These are phyloP conservation scores for Backusella luteola DNA, from an alignment of 192 early-diverging fungal species.

Conservation along the genomic window DNA sequence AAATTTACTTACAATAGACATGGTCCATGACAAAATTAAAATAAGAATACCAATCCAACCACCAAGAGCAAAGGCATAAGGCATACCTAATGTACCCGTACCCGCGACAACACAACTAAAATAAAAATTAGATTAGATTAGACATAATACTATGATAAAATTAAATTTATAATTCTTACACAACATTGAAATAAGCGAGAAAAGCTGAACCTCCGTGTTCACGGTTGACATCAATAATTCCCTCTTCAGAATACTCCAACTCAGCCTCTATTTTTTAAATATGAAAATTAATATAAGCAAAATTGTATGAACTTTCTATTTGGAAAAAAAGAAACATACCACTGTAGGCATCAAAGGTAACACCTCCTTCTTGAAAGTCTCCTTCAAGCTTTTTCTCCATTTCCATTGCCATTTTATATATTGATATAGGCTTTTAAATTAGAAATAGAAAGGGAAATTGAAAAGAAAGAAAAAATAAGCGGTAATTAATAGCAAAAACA, in stretches of 20 bases:
- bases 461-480: neutral
- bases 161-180: neutral
- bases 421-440: neutral
- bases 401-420: slow-evolving; percentile 7
- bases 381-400: neutral
- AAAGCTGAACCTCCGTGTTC: slow-evolving; percentile 42
- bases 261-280: slow-evolving; percentile 3
- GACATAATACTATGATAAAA: too few species aligned
- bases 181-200: slow-evolving; percentile 53
- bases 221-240: slow-evolving; percentile 17
- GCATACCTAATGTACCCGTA: slow-evolving; percentile 82
- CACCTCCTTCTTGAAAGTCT: slow-evolving; percentile 1
- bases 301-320: neutral
- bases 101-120: slow-evolving; percentile 71
- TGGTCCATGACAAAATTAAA: slow-evolving; percentile 65
- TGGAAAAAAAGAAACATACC: neutral
- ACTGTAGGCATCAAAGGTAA: slow-evolving; percentile 8
- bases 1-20: slow-evolving; percentile 46
- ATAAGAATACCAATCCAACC: slow-evolving; percentile 76
- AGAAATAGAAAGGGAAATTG: neutral
- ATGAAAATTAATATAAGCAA: neutral
- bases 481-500: neutral
- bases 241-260: slow-evolving; percentile 9
- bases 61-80: slow-evolving; percentile 70
- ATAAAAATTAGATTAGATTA: too few species aligned